Conservation (phyloP, 140 eudicot genomes). For the Senecio squalidus region DNA sequence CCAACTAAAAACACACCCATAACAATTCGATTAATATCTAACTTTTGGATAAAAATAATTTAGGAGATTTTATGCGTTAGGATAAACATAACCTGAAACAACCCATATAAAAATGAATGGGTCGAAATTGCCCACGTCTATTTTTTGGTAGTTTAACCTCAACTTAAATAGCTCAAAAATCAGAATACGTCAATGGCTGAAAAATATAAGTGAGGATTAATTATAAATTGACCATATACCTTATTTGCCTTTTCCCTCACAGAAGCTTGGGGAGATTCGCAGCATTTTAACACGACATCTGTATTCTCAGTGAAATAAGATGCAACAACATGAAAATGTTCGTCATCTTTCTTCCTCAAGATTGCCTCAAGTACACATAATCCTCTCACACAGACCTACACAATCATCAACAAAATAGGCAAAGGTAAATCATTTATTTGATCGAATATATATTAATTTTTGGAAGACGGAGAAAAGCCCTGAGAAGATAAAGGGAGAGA, state of each 20-base stretch:
- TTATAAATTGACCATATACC: slow-evolving; percentile 33
- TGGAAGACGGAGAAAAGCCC: not conserved
- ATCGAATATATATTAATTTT: not conserved
- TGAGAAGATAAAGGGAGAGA: not conserved
- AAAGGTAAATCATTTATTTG: not conserved
- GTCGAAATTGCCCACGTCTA: not conserved
- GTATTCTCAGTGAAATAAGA: slow-evolving; percentile 61
- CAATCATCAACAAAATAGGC: not conserved
- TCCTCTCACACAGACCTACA: slow-evolving; percentile 87
- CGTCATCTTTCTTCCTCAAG: slow-evolving; percentile 66
- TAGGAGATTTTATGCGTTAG: too few relatives aligned
- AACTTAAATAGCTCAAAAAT: too few relatives aligned
- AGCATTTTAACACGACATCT: slow-evolving; percentile 60
- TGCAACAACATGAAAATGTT: slow-evolving; percentile 23
- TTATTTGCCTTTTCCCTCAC: slow-evolving; percentile 82
- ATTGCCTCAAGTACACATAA: slow-evolving; percentile 92
- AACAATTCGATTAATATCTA: too few relatives aligned
- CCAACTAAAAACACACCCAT: too few relatives aligned
- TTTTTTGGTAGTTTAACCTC: too few relatives aligned
- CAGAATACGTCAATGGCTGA: too few relatives aligned
- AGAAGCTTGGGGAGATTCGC: slow-evolving; percentile 96
- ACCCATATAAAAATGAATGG: not conserved
- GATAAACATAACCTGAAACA: not conserved
- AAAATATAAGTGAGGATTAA: too few relatives aligned
- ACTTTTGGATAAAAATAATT: too few relatives aligned